A percentile compares a stretch with the other conserved stretches of the same genome.
Evolutionary conservation across 1,139 yeast species (phyloP).

Genomic region (Tardiomyces blankii): DNA sequence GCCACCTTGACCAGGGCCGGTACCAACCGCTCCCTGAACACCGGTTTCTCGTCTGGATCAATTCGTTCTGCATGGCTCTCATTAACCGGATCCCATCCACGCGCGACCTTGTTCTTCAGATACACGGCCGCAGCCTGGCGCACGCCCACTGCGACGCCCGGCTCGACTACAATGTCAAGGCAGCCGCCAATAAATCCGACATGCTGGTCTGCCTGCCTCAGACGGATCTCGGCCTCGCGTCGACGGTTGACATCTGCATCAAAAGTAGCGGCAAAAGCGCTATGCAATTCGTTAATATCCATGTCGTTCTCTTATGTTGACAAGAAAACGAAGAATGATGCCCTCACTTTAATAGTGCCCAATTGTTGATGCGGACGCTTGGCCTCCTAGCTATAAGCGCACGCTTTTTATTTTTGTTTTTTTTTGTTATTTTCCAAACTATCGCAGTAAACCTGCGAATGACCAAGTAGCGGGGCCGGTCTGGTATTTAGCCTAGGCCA

Average conservation of each 20-base stretch:
- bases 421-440: no score
- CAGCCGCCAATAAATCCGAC: constrained; percentile 82
- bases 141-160: constrained; percentile 43
- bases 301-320: constrained; percentile 28
- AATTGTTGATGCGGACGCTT: no score
- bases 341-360: no score
- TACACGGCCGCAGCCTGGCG: constrained; percentile 79
- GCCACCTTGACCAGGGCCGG: constrained; percentile 35
- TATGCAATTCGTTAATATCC: constrained; percentile 59
- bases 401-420: no score
- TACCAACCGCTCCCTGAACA: constrained; percentile 52
- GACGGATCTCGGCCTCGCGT: constrained; percentile 56
- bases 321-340: no score
- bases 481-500: no score
- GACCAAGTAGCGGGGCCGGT: no score
- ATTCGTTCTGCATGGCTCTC: constrained; percentile 27
- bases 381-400: no score
- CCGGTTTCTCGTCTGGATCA: constrained; percentile 59
- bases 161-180: constrained; percentile 56
- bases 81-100: constrained; percentile 45
- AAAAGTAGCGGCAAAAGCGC: constrained; percentile 75
- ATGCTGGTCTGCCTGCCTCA: constrained; percentile 42
- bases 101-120: constrained; percentile 64
- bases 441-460: no score
- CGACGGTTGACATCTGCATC: constrained; percentile 55